Evolutionary conservation across 202 grass and related monocot species (phyloP), one percentile per base, ranked within the genome.

Genomic region (Bolboschoenoplectus hybrid): DNA sequence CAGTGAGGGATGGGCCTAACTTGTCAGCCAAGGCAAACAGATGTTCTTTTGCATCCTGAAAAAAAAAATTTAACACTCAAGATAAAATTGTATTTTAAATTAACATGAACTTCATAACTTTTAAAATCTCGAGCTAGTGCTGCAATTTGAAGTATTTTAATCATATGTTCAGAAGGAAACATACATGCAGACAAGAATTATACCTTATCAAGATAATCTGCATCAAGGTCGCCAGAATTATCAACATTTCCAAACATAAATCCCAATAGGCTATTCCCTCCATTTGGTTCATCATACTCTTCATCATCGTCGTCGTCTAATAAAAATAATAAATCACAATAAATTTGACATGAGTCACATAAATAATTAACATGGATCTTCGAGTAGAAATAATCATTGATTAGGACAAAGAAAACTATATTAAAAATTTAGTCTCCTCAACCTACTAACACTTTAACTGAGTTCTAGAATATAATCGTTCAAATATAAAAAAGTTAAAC

Each of bases 231-330:
- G 45, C 96, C 96, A 14, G 91, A 90, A 67, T 98, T 92, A 86
- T 98, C 96, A 65, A 98, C 93, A 82, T 98, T 98, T 80, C 96
- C 96, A 17, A 98, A 95, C 96, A 98, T 98, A 87, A 98, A 98
- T 36, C 96, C 96, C 67, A 98, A 84, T 66, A 98, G 87, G 55
- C 82, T 93, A 74, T 93, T 98, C 76, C 86, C 91, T 55, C 89
- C 89, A 74, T 88, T 84, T 68, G 77, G 80, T 45, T 98, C 96
- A 85, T 95, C 96, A 82, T 98, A 95, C 39, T 98, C 91, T 50
- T 96, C 96, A 1, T 98, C 95, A 0, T 91, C 87, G 1, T 90
- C 89, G 4, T 98, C 93, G 8, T 98, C 95, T 86, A 91, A 90
- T 88, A 67, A 73, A 70, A 87, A 38, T 9, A 88, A 83, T 58